Percentiles rank a stretch among this genome's conserved stretches.
Conservation (phyloP, 176 grass and related monocot genomes). For the Ananas comosus region DNA sequence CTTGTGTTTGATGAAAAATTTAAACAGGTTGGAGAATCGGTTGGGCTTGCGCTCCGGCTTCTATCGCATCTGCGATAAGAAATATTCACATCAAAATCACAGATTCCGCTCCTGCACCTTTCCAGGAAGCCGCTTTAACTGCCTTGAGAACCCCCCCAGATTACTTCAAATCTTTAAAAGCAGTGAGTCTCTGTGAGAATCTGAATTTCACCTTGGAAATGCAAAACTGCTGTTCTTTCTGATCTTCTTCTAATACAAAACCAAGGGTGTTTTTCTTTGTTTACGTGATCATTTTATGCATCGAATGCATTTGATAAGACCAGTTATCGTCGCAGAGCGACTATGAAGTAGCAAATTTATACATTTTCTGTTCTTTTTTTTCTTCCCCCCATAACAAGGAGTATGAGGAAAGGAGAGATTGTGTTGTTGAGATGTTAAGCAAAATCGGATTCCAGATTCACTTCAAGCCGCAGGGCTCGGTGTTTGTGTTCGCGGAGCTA, state of each 20-base stretch:
- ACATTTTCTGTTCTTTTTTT: neutral
- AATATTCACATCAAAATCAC: constrained; percentile 79
- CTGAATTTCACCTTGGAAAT: neutral
- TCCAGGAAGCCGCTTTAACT: constrained; percentile 82
- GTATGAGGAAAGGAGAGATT: constrained; percentile 54
- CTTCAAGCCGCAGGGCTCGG: constrained; percentile 73
- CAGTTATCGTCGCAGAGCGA: too few relatives aligned
- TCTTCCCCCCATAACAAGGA: constrained; percentile 37
- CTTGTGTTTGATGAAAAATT: neutral
- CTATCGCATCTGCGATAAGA: constrained; percentile 68
- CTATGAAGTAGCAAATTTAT: neutral
- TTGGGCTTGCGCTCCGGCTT: constrained; percentile 67
- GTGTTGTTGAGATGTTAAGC: constrained; percentile 57
- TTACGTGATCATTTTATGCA: neutral
- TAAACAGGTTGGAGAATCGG: constrained; percentile 84
- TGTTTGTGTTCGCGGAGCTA: constrained; percentile 76
- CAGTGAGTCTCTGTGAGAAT: constrained; percentile 31
- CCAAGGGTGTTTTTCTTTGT: too few relatives aligned
- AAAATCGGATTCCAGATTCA: constrained; percentile 51
- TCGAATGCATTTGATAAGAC: neutral
- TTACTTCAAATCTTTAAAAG: constrained; percentile 63
- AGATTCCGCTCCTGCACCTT: constrained; percentile 93
- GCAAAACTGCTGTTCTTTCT: too few relatives aligned
- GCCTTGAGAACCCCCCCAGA: constrained; percentile 42
- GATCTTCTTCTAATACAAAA: too few relatives aligned